A percentile compares a stretch with the other conserved stretches of the same genome.
Conservation (phyloP, 495 filamentous ascomycete genomes). For the Trichocladium antarcticum region DNA sequence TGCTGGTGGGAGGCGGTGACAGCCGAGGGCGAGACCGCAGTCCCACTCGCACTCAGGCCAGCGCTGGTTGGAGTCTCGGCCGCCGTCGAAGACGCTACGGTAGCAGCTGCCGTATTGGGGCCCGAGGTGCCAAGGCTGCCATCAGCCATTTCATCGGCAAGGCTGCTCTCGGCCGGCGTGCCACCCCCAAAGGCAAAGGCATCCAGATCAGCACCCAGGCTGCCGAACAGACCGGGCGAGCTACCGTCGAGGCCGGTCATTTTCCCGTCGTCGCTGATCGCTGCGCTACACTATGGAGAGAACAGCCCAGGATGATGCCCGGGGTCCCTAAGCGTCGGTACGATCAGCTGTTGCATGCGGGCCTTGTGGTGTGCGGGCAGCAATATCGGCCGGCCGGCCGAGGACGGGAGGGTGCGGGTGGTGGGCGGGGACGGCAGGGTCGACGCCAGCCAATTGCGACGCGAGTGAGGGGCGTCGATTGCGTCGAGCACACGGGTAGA, state of each 20-base stretch:
- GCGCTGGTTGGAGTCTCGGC: slow-evolving; percentile 16
- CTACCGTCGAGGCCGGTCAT: slow-evolving; percentile 22
- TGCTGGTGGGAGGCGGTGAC: slow-evolving; percentile 24
- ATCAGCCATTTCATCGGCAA: slow-evolving; percentile 7
- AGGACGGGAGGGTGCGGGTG: background rate
- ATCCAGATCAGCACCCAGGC: slow-evolving; percentile 14
- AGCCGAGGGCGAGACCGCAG: slow-evolving; percentile 22
- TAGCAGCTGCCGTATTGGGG: slow-evolving; percentile 9
- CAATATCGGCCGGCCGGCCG: no score
- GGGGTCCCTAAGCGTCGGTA: background rate
- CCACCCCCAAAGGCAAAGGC: slow-evolving; percentile 12
- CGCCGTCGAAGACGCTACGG: slow-evolving; percentile 6
- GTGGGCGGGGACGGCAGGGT: background rate
- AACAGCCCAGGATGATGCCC: background rate
- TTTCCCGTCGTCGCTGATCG: background rate
- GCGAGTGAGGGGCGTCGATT: background rate
- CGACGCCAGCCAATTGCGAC: slow-evolving; percentile 3
- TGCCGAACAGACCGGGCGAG: slow-evolving; percentile 22
- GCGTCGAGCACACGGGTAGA: background rate
- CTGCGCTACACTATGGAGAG: background rate
- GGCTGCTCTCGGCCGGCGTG: slow-evolving; percentile 7
- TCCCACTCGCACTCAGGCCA: slow-evolving; percentile 4
- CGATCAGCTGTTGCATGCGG: slow-evolving; percentile 26
- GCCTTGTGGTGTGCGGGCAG: slow-evolving; percentile 1
- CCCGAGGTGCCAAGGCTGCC: slow-evolving; percentile 13